phyloP scores from a whole-genome alignment of 352 stramenopile species.

The Globisporangium solare region DNA sequence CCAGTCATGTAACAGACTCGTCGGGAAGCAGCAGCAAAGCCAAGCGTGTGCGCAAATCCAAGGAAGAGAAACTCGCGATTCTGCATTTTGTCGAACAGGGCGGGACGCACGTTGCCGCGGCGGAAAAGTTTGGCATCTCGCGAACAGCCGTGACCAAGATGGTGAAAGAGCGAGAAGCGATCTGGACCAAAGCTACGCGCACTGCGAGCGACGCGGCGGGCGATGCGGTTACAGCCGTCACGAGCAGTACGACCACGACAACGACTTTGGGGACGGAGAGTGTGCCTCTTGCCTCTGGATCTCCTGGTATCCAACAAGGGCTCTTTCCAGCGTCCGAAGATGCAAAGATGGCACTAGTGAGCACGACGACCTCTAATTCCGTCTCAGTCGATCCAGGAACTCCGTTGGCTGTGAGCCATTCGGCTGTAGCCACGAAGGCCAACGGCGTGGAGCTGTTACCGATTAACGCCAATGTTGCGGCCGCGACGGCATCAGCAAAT shows the following conservation, averaged over 20 bases:
- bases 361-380: not conserved
- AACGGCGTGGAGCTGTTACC: not conserved
- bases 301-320: not conserved
- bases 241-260: not conserved
- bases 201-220: not conserved
- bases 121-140: constrained; percentile 55
- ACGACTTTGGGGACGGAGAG: not conserved
- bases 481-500: not conserved
- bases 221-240: not conserved
- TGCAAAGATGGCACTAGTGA: not conserved
- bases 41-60: constrained; percentile 41
- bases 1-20: not conserved
- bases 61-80: constrained; percentile 49
- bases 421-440: not conserved
- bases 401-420: not conserved
- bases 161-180: constrained; percentile 47
- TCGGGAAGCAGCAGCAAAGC: constrained; percentile 9
- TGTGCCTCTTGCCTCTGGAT: not conserved
- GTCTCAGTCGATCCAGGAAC: not conserved
- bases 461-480: not conserved
- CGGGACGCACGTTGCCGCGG: constrained; percentile 37
- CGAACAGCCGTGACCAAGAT: constrained; percentile 54
- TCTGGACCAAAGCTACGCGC: constrained; percentile 13
- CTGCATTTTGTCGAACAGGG: constrained; percentile 50
- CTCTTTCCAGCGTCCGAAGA: not conserved